A percentile compares a stretch with the other conserved stretches of the same genome.
These are phyloP conservation scores for Ophiostoma novo-ulmi DNA, from an alignment of 2,329 filamentous ascomycete species.

Conservation along the genomic window DNA sequence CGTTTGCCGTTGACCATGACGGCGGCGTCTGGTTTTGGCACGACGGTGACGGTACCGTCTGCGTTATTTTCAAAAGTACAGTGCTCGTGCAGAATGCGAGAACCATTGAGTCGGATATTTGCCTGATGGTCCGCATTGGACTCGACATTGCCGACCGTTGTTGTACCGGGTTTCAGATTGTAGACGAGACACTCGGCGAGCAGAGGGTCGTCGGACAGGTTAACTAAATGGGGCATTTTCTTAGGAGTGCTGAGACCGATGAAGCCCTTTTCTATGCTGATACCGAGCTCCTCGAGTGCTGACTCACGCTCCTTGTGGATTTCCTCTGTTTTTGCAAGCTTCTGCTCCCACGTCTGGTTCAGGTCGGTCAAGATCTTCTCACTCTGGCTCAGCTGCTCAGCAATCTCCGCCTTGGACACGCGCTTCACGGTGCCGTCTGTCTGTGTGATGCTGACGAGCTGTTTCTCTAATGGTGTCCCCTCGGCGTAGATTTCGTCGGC, in stretches of 20 bases:
- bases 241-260: slow-evolving; percentile 93
- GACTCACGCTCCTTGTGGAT: slow-evolving; percentile 97
- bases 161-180: slow-evolving; percentile 92
- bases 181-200: slow-evolving; percentile 95
- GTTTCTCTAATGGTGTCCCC: slow-evolving; percentile 86
- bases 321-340: slow-evolving; percentile 86
- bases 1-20: slow-evolving; percentile 97
- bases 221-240: slow-evolving; percentile 98
- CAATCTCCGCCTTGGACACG: slow-evolving; percentile 96
- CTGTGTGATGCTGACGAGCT: slow-evolving; percentile 90
- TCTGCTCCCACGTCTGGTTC: slow-evolving; percentile 98
- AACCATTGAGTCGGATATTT: slow-evolving; percentile 90
- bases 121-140: slow-evolving; percentile 67
- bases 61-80: slow-evolving; percentile 84
- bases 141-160: slow-evolving; percentile 90
- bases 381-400: slow-evolving; percentile 90
- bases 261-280: slow-evolving; percentile 98
- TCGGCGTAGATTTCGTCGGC: slow-evolving; percentile 84
- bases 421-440: slow-evolving; percentile 84
- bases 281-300: slow-evolving; percentile 90
- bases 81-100: slow-evolving; percentile 85
- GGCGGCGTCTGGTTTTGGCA: slow-evolving; percentile 84
- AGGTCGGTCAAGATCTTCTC: slow-evolving; percentile 94
- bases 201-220: slow-evolving; percentile 88
- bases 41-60: slow-evolving; percentile 86